phyloP scores from a whole-genome alignment of 306 rosid genomes.

The Hippophae tibetana region DNA sequence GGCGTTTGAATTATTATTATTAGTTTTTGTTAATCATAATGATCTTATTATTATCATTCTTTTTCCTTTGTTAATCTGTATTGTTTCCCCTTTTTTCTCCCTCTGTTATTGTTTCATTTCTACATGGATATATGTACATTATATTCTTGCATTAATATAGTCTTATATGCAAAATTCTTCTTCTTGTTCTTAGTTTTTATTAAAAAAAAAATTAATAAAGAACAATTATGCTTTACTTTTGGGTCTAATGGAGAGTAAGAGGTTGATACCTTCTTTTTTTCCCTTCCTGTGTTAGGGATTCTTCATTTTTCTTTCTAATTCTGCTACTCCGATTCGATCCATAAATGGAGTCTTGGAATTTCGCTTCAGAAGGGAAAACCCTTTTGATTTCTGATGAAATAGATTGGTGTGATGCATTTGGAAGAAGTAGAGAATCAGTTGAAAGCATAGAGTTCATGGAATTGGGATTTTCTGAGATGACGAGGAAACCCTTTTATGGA shows the following conservation, averaged over 20 bases:
- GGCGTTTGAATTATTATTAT: background rate
- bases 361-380: slow-evolving; percentile 45
- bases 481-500: slow-evolving; percentile 31
- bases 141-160: background rate
- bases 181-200: background rate
- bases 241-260: slow-evolving; percentile 15
- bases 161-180: background rate
- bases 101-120: slow-evolving; percentile 3
- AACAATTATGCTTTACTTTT: slow-evolving; percentile 5
- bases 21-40: slow-evolving; percentile 11
- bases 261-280: background rate
- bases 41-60: slow-evolving; percentile 4
- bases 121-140: slow-evolving; percentile 5
- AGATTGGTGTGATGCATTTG: slow-evolving; percentile 52
- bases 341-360: slow-evolving; percentile 70
- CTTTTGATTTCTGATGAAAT: slow-evolving; percentile 48
- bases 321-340: slow-evolving; percentile 18
- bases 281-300: slow-evolving; percentile 27
- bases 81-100: slow-evolving; percentile 16
- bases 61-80: background rate
- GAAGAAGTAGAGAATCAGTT: slow-evolving; percentile 34
- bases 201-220: background rate
- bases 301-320: slow-evolving; percentile 12
- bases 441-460: slow-evolving; percentile 47
- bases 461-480: slow-evolving; percentile 40